Evolutionary conservation across 83 land plant genomes (phyloP), one percentile per base, ranked within the genome.

Genomic region (Diphasiastrum complanatum): DNA sequence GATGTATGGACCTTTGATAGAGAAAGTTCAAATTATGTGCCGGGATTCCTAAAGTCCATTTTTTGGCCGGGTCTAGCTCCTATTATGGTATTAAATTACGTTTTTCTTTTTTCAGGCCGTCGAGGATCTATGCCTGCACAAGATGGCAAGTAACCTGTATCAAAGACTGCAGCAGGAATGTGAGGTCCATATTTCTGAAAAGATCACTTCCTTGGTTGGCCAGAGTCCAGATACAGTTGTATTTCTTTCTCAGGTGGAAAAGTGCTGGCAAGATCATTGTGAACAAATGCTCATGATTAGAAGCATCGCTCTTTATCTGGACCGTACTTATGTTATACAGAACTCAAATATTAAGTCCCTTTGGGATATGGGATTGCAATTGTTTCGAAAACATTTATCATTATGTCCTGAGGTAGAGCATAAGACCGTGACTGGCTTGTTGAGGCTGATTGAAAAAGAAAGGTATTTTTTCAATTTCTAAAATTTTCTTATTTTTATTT

Each of bases 321-420:
- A 95, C 66, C 84, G 97, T 60, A 90, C 93, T 19, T 95, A 95
- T 80, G 99, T 90, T n/a, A 95, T 85, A 56, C 99, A 95, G 71
- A 82, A 77, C 16, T 74, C 92, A 49, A 87, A 75, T 78, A 75
- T 85, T 40, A 75, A 85, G 23, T 95, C 99, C 14, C 68, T 95
- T 64, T 95, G 97, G 97, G 99, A 95, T 75, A 95, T 95, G 99
- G 99, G 99, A 4, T 75, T 95, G 81, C 93, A 86, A 63, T 81
- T 95, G 64, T 95, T 84, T 68, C 83, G 99, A n/a, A 91, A 80
- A 68, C 93, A 95, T 72, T 81, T 95, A 25, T 78, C 97, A 36
- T 65, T 79, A 26, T 79, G 83, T 70, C 67, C 85, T 30, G 99
- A 95, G 79, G 99, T 95, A 53, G 95, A 95, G 69, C 84, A 76